phyloP scores from a whole-genome alignment of 129 eudicot species.

The Chrysanthemum makinoi region DNA sequence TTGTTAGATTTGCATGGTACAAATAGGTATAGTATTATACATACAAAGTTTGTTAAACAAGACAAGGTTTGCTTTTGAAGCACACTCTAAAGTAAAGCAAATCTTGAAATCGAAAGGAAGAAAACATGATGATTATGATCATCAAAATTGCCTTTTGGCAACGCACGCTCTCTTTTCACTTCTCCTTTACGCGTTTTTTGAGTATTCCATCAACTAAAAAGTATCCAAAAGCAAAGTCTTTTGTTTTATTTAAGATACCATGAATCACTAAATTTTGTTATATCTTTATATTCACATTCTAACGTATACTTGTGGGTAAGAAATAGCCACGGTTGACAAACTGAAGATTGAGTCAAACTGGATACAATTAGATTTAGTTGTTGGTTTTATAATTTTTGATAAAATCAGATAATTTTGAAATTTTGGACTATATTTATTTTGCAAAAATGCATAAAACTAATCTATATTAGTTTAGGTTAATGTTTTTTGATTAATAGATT shows the following conservation, averaged over 20 bases:
- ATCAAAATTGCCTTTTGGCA: slow-evolving; percentile 32
- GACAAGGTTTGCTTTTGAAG: slow-evolving; percentile 34
- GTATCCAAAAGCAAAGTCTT: slow-evolving; percentile 24
- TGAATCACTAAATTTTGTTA: too few species aligned
- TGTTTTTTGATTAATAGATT: too few species aligned
- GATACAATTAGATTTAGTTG: too few species aligned
- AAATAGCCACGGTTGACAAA: too few species aligned
- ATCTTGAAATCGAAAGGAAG: slow-evolving; percentile 24
- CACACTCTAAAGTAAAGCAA: slow-evolving; percentile 22
- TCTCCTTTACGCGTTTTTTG: slow-evolving; percentile 31
- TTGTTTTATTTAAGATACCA: slow-evolving; percentile 17
- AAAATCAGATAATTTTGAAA: too few species aligned
- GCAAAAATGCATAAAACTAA: too few species aligned
- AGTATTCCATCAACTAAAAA: slow-evolving; percentile 23
- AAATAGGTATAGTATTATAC: not conserved
- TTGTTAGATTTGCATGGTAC: slow-evolving; percentile 8
- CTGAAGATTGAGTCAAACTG: too few species aligned
- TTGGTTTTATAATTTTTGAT: too few species aligned
- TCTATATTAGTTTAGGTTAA: too few species aligned
- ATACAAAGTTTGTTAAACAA: slow-evolving; percentile 23
- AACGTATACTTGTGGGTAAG: too few species aligned
- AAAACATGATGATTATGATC: slow-evolving; percentile 26
- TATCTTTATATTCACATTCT: too few species aligned
- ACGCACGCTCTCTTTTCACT: slow-evolving; percentile 35
- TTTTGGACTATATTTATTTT: too few species aligned